These are phyloP conservation scores for Epichloe gansuensis DNA, from an alignment of 2,329 filamentous ascomycete genomes.

Conservation along the genomic window DNA sequence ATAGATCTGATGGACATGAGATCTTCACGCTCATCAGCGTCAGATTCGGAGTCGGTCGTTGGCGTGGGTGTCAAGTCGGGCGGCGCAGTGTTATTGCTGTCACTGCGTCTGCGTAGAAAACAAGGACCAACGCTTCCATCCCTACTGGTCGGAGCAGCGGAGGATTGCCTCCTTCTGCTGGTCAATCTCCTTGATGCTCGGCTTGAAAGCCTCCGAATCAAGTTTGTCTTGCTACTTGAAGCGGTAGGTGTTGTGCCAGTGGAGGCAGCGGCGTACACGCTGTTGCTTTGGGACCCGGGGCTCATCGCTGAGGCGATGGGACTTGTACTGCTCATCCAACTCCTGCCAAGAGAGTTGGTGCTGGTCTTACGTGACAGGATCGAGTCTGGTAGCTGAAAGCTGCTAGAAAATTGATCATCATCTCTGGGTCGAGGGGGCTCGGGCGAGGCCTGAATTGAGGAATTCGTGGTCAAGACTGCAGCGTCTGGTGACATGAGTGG, in stretches of 20 bases:
- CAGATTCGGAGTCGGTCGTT: slow-evolving; percentile 43
- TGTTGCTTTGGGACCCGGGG: slow-evolving; percentile 11
- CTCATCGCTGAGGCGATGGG: slow-evolving; percentile 34
- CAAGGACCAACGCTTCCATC: slow-evolving; percentile 85
- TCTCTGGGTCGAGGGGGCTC: slow-evolving; percentile 47
- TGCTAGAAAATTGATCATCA: slow-evolving; percentile 37
- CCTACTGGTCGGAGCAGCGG: slow-evolving; percentile 61
- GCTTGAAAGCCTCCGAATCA: slow-evolving; percentile 80
- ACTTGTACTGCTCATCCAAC: slow-evolving; percentile 42
- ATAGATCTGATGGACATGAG: slow-evolving; percentile 22
- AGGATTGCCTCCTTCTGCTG: slow-evolving; percentile 61
- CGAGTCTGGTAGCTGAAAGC: slow-evolving; percentile 64
- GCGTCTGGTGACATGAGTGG: slow-evolving; percentile 45
- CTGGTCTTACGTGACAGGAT: slow-evolving; percentile 49
- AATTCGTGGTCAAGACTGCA: slow-evolving; percentile 41
- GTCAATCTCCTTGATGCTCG: slow-evolving; percentile 58
- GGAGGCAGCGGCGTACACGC: slow-evolving; percentile 3
- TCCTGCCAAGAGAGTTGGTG: slow-evolving; percentile 51
- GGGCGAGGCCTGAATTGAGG: slow-evolving; percentile 55
- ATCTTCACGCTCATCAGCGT: slow-evolving; percentile 40
- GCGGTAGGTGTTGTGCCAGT: slow-evolving; percentile 4
- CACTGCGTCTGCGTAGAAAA: slow-evolving; percentile 75
- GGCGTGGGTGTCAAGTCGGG: slow-evolving; percentile 29
- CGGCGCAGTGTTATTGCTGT: slow-evolving; percentile 66
- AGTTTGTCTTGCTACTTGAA: slow-evolving; percentile 23